Evolutionary conservation across 2,329 filamentous ascomycete genomes (phyloP).

Genomic region (Akanthomyces lecanii): DNA sequence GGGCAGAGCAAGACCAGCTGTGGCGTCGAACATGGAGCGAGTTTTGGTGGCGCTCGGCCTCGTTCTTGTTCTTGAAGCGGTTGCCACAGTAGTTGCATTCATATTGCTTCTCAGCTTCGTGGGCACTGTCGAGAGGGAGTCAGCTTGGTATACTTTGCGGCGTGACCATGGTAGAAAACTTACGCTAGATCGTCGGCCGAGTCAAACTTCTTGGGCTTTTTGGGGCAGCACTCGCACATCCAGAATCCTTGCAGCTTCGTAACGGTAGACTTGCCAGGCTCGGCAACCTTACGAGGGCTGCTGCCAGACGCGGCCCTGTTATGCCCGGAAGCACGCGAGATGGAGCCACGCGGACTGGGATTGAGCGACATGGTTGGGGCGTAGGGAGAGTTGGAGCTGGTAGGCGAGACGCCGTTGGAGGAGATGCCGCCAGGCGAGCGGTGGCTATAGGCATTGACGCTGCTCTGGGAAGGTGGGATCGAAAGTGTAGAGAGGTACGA

Average conservation of each 20-base stretch:
- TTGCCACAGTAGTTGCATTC: conserved; percentile 89
- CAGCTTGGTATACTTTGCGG: not conserved
- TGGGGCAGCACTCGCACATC: conserved; percentile 92
- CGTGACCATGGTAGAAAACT: conserved; percentile 29
- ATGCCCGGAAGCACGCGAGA: conserved; percentile 39
- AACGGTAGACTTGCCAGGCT: conserved; percentile 43
- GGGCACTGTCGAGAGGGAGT: conserved; percentile 53
- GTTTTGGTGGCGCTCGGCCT: conserved; percentile 93
- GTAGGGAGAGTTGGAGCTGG: conserved; percentile 46
- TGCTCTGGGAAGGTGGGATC: conserved; percentile 39
- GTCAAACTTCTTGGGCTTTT: conserved; percentile 95
- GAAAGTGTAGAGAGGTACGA: conserved; percentile 47
- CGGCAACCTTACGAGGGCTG: conserved; percentile 49
- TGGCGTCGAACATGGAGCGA: conserved; percentile 87
- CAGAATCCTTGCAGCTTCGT: conserved; percentile 51
- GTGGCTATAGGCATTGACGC: conserved; percentile 30
- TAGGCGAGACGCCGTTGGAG: conserved; percentile 48
- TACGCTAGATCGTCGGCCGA: conserved; percentile 79
- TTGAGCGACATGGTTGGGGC: conserved; percentile 45
- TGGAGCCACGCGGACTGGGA: conserved; percentile 45
- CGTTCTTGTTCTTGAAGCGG: conserved; percentile 98
- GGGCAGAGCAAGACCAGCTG: conserved; percentile 93
- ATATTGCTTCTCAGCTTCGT: conserved; percentile 95
- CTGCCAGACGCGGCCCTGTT: conserved; percentile 44
- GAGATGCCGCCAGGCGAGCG: conserved; percentile 44